Evolutionary conservation across 805 yeast genomes (phyloP).

Genomic region (Priceomyces medius): DNA sequence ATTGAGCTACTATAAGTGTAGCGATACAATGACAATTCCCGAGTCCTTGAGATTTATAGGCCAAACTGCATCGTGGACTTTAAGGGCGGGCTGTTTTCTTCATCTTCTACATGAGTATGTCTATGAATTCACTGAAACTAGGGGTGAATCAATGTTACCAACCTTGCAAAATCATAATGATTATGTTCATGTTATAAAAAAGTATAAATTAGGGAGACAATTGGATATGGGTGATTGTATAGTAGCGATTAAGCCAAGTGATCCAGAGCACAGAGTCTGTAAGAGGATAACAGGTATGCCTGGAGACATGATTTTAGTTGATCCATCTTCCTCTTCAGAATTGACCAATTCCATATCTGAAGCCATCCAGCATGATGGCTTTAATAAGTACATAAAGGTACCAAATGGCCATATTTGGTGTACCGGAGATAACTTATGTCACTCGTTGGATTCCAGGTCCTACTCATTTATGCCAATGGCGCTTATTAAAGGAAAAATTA

Average conservation of each 20-base stretch:
- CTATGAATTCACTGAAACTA: slow-evolving; percentile 75
- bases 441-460: slow-evolving; percentile 84
- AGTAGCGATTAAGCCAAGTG: slow-evolving; percentile 87
- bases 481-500: slow-evolving; percentile 79
- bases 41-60: slow-evolving; percentile 28
- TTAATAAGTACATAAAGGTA: slow-evolving; percentile 62
- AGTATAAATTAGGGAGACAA: slow-evolving; percentile 60
- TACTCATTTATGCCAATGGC: slow-evolving; percentile 92
- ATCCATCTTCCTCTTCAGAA: slow-evolving; percentile 64
- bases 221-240: slow-evolving; percentile 80
- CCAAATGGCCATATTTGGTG: slow-evolving; percentile 98
- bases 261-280: slow-evolving; percentile 81
- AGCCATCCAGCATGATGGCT: slow-evolving; percentile 36
- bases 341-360: slow-evolving; percentile 33
- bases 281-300: slow-evolving; percentile 96
- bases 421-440: slow-evolving; percentile 89
- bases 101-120: slow-evolving; percentile 69
- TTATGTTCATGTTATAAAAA: slow-evolving; percentile 73
- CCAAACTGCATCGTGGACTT: slow-evolving; percentile 46
- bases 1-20: too few species aligned
- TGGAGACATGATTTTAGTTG: slow-evolving; percentile 79
- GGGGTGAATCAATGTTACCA: slow-evolving; percentile 96
- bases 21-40: slow-evolving; percentile 11
- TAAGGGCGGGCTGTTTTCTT: slow-evolving; percentile 59
- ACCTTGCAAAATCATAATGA: slow-evolving; percentile 75